A percentile compares a stretch with the other conserved stretches of the same genome.
These are phyloP conservation scores for Juncus inflexus DNA, from an alignment of 176 grass and related monocot species.

Conservation along the genomic window DNA sequence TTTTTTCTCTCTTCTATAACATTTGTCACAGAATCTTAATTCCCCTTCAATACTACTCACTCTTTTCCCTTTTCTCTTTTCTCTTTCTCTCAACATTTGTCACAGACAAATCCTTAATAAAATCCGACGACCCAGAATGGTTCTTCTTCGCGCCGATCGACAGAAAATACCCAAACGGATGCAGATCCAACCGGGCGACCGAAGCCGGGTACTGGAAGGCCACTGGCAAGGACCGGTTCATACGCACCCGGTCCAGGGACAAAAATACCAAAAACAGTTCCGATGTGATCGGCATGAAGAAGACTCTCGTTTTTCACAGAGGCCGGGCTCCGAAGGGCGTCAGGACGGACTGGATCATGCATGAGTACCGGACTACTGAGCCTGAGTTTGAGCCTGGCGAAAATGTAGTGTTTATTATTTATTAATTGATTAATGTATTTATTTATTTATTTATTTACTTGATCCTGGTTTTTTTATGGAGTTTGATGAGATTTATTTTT, in stretches of 20 bases:
- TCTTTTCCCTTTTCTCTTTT: no score
- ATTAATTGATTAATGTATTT: no score
- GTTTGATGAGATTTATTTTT: neutral
- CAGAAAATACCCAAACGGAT: slow-evolving; percentile 41
- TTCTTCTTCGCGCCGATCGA: slow-evolving; percentile 47
- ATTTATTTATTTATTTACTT: neutral
- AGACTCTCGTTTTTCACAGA: slow-evolving; percentile 46
- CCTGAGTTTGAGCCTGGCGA: slow-evolving; percentile 39
- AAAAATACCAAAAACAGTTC: neutral
- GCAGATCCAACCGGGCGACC: slow-evolving; percentile 35
- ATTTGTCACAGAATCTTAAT: no score
- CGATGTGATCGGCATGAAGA: slow-evolving; percentile 39
- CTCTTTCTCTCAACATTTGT: no score
- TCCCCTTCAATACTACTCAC: no score
- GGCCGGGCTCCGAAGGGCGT: slow-evolving; percentile 36
- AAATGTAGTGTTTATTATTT: slow-evolving; percentile 8
- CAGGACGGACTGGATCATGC: slow-evolving; percentile 44
- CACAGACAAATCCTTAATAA: slow-evolving; percentile 34
- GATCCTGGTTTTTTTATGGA: neutral
- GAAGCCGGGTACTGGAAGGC: slow-evolving; percentile 47
- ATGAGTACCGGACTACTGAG: slow-evolving; percentile 46
- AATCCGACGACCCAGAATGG: slow-evolving; percentile 45
- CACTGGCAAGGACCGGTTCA: slow-evolving; percentile 42
- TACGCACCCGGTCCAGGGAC: slow-evolving; percentile 22
- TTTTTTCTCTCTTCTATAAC: no score